phyloP scores from a whole-genome alignment of 306 rosid species.

The Canavalia ensiformis region DNA sequence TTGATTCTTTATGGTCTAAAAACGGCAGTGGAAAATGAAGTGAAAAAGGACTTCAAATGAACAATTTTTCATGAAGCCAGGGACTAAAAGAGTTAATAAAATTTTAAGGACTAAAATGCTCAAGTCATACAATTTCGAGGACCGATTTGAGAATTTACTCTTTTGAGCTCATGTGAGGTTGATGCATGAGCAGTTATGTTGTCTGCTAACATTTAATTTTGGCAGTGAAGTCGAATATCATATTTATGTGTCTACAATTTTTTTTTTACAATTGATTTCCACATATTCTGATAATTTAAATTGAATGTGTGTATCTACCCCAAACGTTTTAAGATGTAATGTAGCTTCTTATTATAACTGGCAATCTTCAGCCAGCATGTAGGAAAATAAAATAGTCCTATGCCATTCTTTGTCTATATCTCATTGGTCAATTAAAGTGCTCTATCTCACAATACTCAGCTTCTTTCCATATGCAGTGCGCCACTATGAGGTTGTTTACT shows the following conservation, averaged over 20 bases:
- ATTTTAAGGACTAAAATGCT: no score
- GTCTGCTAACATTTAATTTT: not conserved
- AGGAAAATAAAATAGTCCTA: not conserved
- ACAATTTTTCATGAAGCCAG: no score
- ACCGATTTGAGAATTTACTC: no score
- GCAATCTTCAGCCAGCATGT: not conserved
- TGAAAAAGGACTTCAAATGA: no score
- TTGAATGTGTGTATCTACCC: not conserved
- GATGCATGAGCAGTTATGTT: not conserved
- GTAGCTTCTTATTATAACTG: slow-evolving; percentile 22
- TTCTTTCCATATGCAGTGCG: slow-evolving; percentile 67
- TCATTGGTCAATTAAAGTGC: slow-evolving; percentile 29
- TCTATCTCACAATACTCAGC: slow-evolving; percentile 41
- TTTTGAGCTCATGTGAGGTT: not conserved
- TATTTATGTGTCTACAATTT: not conserved
- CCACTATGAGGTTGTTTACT: slow-evolving; percentile 89
- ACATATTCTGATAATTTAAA: slow-evolving; percentile 3
- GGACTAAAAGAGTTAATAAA: no score
- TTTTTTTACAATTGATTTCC: not conserved
- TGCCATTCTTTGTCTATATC: slow-evolving; percentile 19
- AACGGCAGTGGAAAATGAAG: no score
- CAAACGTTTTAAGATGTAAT: slow-evolving; percentile 20
- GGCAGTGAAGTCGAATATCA: not conserved
- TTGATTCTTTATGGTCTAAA: no score
- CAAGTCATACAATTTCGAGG: no score